Evolutionary conservation across 2,329 filamentous ascomycete genomes (phyloP).

Genomic region (Microdochium bolleyi): DNA sequence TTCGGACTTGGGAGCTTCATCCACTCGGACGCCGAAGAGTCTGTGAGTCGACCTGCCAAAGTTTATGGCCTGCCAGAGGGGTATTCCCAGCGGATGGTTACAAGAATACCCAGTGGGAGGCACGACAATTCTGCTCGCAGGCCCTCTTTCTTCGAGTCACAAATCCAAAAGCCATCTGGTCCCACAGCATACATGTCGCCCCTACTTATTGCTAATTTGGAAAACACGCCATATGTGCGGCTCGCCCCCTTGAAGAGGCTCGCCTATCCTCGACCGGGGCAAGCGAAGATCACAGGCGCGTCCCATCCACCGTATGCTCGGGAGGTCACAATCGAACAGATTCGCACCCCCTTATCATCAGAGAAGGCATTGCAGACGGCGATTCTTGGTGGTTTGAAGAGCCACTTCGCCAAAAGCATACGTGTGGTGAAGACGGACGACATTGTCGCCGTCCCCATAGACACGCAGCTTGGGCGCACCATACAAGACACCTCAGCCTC

Average conservation of each 20-base stretch:
- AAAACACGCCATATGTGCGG: conserved; percentile 68
- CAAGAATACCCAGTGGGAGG: conserved; percentile 49
- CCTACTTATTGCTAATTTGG: conserved; percentile 77
- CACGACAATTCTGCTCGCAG: conserved; percentile 38
- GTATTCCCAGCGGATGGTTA: conserved; percentile 52
- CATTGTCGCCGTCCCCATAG: conserved; percentile 80
- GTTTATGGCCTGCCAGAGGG: conserved; percentile 84
- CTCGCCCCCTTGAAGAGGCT: conserved; percentile 60
- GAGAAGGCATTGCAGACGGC: conserved; percentile 80
- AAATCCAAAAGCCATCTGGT: conserved; percentile 51
- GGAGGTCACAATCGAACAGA: conserved; percentile 81
- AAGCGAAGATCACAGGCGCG: conserved; percentile 46
- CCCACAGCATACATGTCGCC: conserved; percentile 73
- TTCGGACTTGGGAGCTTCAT: conserved; percentile 63
- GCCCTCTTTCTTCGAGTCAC: conserved; percentile 59
- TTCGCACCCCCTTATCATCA: conserved; percentile 81
- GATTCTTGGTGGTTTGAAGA: conserved; percentile 78
- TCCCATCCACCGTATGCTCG: conserved; percentile 51
- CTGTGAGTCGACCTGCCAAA: conserved; percentile 73
- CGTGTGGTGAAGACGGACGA: conserved; percentile 82
- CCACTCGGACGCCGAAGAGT: conserved; percentile 51
- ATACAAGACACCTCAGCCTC: conserved; percentile 62
- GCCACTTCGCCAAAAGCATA: conserved; percentile 76
- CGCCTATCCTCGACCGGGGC: conserved; percentile 38
- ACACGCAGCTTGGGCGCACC: conserved; percentile 74